Evolutionary conservation across 495 filamentous ascomycete genomes (phyloP).

Genomic region (Elaphomyces granulatus): DNA sequence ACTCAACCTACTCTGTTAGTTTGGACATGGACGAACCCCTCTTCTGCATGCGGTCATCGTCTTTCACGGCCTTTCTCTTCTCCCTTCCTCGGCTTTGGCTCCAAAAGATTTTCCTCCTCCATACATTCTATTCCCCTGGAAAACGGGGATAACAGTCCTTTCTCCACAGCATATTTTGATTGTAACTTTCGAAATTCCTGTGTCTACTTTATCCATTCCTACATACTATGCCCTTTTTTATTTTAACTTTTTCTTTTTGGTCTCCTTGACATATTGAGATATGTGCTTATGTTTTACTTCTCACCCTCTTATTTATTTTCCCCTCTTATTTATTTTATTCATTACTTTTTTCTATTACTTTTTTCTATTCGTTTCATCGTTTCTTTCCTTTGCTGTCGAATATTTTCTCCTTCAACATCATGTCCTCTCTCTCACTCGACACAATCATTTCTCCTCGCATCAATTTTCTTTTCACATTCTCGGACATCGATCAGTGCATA

Average conservation of each 20-base stretch:
- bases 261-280: not conserved
- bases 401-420: not conserved
- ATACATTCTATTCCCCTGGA: not conserved
- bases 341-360: conserved; percentile 1
- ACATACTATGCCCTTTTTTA: too few relatives aligned
- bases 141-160: not conserved
- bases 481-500: not conserved
- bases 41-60: conserved; percentile 29
- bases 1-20: too few relatives aligned
- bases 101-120: not conserved
- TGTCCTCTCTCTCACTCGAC: not conserved
- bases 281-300: not conserved
- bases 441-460: not conserved
- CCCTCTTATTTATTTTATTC: not conserved
- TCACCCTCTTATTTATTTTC: too few relatives aligned
- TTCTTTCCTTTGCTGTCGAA: conserved; percentile 1
- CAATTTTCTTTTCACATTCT: not conserved
- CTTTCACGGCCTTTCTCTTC: conserved; percentile 34
- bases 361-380: too few relatives aligned
- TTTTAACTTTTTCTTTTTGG: not conserved
- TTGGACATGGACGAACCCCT: conserved; percentile 15
- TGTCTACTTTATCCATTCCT: not conserved
- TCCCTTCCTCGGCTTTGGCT: conserved; percentile 1
- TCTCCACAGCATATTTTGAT: not conserved
- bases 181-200: not conserved